Evolutionary conservation across 2,329 filamentous ascomycete genomes (phyloP), one percentile per base, ranked within the genome.

Genomic region (Hypoxylon sp.): DNA sequence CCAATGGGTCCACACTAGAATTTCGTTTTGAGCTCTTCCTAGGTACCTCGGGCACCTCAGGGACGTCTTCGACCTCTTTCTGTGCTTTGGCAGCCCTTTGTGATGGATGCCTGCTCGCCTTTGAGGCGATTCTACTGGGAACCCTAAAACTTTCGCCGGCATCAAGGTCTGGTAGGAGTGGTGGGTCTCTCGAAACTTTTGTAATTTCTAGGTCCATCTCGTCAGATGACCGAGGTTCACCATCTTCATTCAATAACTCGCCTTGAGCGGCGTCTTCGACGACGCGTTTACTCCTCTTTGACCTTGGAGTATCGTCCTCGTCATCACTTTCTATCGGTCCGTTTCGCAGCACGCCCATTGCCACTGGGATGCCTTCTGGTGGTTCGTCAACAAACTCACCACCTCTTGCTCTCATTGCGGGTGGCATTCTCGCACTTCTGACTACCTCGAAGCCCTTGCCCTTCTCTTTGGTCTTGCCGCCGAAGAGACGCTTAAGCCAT

Each of bases 391-490:
- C 88, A 62, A 88, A 85, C 29, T 87, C 84, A 8, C 84, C 80
- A 27, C 79, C 84, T 74, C 78, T 83, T 70, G 81, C 80, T 68
- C 85, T 86, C 83, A 93, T 91, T 62, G 90, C 89, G 5, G 91
- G 90, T 2, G 94, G 94, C 82, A 96, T 94, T 59, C 94, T 88
- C 6, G 93, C 88, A 76, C 94, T 97, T 74, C 96, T 85, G 14
- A 99, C 95, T 4, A 99, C 96, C 77, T 98, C 96, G 71, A 99
- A 99, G 0, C 96, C 96, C 79, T 98, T 98, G 70, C 91, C 90
- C 79, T 96, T 97, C 70, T 97, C 95, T 76, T 97, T 97, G 5
- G 90, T 93, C 80, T 96, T 97, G 14, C 91, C 91, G 11, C 90
- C 90, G 63, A 97, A 87, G 5, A 97, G 76, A 55, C 85, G 87